Evolutionary conservation across 148 eudicot species (phyloP), one percentile per base, ranked within the genome.

Genomic region (Fagopyrum esculentum): DNA sequence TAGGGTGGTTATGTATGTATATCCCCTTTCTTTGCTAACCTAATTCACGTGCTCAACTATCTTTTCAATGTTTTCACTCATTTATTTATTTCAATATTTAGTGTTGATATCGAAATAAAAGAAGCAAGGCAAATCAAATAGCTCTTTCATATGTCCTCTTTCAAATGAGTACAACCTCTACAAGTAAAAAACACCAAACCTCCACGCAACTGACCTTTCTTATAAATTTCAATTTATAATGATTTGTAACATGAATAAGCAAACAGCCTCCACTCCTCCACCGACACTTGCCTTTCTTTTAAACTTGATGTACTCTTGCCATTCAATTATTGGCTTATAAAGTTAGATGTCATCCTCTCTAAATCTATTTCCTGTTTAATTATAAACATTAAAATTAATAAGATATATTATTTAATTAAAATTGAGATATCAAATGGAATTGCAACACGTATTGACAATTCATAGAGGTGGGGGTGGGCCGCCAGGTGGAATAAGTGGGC

Each of bases 121-220:
- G 13, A n/a, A 40, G 0, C 9, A 35, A 66, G 11, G 66, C 43
- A 61, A 61, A 43, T 35, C 40, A 2, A 61, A 61, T 15, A 29
- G 10, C 44, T 1, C 70, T 35, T 66, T 66, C 70, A 43, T 17
- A 66, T 66, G 70, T 40, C 70, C 30, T 40, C 66, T 66, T 12
- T 66, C 70, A 66, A 40, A 66, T 35, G 40, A 12, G 8, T 40
- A 35, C 45, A 66, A 12, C 46, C 13, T 15, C 40, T 66, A 66
- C 70, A 66, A 66, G 70, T 66, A 66, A 35, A 35, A 57, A 26
- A 57, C 9, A 64, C 52, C 52, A 8, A 35, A 15, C 2, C 70
- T 11, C 46, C 70, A 66, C 46, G 70, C 70, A 66, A 66, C 70
- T n/a, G 35, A 66, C 45, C n/a, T 59, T 59, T 59, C 64, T 13